Conservation (phyloP, 2,329 filamentous ascomycete species). For the Penicillium sp. region DNA sequence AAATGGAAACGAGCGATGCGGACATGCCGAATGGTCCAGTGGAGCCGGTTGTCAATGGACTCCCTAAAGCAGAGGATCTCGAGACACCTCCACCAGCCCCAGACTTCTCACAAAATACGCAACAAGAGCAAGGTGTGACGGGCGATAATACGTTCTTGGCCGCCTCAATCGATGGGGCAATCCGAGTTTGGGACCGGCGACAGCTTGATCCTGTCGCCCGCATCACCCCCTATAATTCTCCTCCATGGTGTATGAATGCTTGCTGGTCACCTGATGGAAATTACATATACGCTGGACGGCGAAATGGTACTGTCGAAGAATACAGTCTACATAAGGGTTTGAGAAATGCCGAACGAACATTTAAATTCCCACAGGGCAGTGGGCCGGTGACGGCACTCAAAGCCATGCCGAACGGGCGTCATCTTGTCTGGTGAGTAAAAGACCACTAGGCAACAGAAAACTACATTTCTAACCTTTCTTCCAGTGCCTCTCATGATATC, state of each 20-base stretch:
- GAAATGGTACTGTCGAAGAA: constrained; percentile 93
- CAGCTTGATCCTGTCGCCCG: constrained; percentile 73
- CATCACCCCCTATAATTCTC: constrained; percentile 71
- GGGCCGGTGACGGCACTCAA: constrained; percentile 84
- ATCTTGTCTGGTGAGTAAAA: constrained; percentile 72
- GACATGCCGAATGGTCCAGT: constrained; percentile 24
- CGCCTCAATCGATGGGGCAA: constrained; percentile 56
- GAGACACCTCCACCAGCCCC: constrained; percentile 26
- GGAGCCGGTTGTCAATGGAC: constrained; percentile 39
- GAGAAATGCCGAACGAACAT: constrained; percentile 70
- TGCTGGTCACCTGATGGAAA: constrained; percentile 97
- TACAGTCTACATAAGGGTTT: constrained; percentile 80
- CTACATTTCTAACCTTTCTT: constrained; percentile 2
- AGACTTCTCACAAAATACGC: constrained; percentile 25
- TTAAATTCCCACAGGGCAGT: constrained; percentile 86
- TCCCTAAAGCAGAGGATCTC: constrained; percentile 44
- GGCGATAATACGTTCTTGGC: constrained; percentile 77
- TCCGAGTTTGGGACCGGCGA: constrained; percentile 55
- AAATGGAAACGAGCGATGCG: constrained; percentile 18
- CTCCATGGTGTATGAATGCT: constrained; percentile 96
- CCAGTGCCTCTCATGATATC: constrained; percentile 88
- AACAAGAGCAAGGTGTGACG: constrained; percentile 51
- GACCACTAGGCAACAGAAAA: background rate
- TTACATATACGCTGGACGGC: constrained; percentile 84
- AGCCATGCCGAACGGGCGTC: constrained; percentile 87